Conservation (phyloP, 2,329 filamentous ascomycete genomes). For the Venturia effusa region DNA sequence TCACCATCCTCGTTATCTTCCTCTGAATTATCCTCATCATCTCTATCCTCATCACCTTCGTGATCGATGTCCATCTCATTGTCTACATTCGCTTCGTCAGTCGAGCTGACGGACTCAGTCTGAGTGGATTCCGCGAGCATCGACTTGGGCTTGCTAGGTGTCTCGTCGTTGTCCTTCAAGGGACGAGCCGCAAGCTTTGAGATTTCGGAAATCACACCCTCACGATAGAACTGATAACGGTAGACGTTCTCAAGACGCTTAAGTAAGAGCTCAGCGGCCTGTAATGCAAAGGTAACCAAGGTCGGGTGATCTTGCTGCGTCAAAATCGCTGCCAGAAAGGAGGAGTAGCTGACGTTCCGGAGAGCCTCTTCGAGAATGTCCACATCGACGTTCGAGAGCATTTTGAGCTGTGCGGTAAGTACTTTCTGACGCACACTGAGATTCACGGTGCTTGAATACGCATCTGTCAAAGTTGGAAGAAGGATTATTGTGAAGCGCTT, state of each 20-base stretch:
- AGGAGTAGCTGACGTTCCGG: conserved; percentile 83
- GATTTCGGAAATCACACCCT: conserved; percentile 90
- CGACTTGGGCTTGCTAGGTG: conserved; percentile 13
- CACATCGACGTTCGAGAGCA: conserved; percentile 89
- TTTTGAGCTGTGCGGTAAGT: conserved; percentile 88
- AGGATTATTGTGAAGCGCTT: conserved; percentile 88
- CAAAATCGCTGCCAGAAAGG: conserved; percentile 86
- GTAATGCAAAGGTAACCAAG: conserved; percentile 75
- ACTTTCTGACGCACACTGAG: conserved; percentile 91
- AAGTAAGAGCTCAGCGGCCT: conserved; percentile 80
- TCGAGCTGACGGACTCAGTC: background rate
- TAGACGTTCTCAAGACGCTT: conserved; percentile 79
- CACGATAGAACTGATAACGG: conserved; percentile 90
- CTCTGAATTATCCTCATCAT: conserved; percentile 34
- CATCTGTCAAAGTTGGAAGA: conserved; percentile 88
- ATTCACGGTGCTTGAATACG: conserved; percentile 96
- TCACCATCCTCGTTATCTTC: conserved; percentile 36
- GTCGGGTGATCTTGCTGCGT: conserved; percentile 89
- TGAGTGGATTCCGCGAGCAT: background rate
- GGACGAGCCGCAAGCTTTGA: conserved; percentile 57
- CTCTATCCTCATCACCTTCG: conserved; percentile 44
- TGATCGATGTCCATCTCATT: conserved; percentile 22
- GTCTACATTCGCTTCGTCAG: background rate
- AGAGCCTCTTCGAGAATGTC: conserved; percentile 76
- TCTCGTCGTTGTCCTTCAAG: conserved; percentile 21